Evolutionary conservation across 352 stramenopile species (phyloP).

Genomic region (Pythium sukuiense): DNA sequence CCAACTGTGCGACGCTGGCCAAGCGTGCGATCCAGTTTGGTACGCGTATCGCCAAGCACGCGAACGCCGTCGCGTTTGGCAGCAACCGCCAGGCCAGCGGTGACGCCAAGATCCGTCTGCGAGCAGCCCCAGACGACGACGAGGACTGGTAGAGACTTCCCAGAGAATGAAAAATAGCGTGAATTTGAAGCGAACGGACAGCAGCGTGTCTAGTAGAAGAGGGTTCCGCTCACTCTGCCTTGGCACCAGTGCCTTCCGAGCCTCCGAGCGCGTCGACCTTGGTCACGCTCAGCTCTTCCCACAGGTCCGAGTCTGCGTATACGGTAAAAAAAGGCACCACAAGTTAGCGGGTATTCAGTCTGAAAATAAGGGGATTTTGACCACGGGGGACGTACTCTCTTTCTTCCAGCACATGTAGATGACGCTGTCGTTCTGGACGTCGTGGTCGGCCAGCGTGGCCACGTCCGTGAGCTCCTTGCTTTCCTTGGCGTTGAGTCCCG

Average conservation of each 20-base stretch:
- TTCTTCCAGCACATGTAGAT: conserved; percentile 90
- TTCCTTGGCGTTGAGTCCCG: conserved; percentile 68
- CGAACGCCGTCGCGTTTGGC: conserved; percentile 44
- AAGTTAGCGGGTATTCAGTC: neutral
- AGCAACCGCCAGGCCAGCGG: conserved; percentile 58
- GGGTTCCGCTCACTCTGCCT: conserved; percentile 24
- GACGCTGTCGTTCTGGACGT: conserved; percentile 80
- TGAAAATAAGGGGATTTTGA: neutral
- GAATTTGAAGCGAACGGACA: neutral
- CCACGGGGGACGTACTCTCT: conserved; percentile 76
- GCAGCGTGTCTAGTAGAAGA: neutral
- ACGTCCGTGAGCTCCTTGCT: conserved; percentile 78
- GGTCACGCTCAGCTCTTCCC: conserved; percentile 75
- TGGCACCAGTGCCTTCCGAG: conserved; percentile 11
- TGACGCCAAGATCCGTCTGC: conserved; percentile 24
- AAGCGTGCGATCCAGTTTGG: conserved; percentile 97
- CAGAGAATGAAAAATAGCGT: neutral
- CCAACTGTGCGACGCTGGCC: conserved; percentile 60
- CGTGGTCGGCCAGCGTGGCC: conserved; percentile 77
- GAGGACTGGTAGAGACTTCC: conserved; percentile 10
- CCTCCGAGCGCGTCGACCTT: conserved; percentile 51
- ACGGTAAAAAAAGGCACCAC: conserved; percentile 6
- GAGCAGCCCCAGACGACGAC: conserved; percentile 5
- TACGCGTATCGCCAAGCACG: conserved; percentile 79
- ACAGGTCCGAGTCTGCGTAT: conserved; percentile 64